Base-by-base conservation (phyloP, 768 basidiomycete genomes). In the Leccinum pellstonianum region DNA sequence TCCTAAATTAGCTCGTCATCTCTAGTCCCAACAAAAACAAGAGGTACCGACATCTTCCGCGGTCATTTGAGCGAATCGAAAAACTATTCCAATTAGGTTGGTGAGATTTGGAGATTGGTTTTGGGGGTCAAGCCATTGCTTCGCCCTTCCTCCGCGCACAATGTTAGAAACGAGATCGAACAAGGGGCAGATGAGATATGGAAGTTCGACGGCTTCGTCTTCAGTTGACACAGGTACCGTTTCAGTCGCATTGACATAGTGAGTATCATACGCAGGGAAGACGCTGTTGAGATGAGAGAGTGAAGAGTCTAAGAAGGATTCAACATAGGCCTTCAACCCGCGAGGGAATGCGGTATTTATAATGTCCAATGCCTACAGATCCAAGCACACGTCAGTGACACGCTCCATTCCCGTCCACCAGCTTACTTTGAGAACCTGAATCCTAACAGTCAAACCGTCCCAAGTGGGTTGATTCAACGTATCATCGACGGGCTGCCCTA, bases 61-160 rank as follows among this genome's bases (percentile, higher is more conserved):
- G 1, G 94, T 94, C 81, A 99, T 95, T 70, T 95, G 93, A 14
- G 84, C 79, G 73, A 88, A 91, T 21, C 79, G 82, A 61, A 95
- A 83, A 2, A 91, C 77, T 4, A 78, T 76, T 17, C 77, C 72
- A 27, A 91, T 73, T 41, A 92, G 70, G 7, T 77, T 71, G 2
- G 74, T 69, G 48, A 88, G 73, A 57, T 85, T 85, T 25, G 31
- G 46, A 2, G 47, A 41, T 54, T 62, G 63, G 25, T 48, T 57
- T 17, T 76, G 70, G 17, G 74, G 70, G 14, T 77, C 77, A 53
- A 94, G 82, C 83, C 92, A 89, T 3, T 80, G 79, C 65, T 81
- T 83, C 12, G 83, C 83, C 58, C 83, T 85, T 37, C 86, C 86
- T 38, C 85, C 80, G 56, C 93, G 79, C 2, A 83, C 80, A 5